Conservation (phyloP, 257 asterid genomes). For the Pogostemon cablin region DNA sequence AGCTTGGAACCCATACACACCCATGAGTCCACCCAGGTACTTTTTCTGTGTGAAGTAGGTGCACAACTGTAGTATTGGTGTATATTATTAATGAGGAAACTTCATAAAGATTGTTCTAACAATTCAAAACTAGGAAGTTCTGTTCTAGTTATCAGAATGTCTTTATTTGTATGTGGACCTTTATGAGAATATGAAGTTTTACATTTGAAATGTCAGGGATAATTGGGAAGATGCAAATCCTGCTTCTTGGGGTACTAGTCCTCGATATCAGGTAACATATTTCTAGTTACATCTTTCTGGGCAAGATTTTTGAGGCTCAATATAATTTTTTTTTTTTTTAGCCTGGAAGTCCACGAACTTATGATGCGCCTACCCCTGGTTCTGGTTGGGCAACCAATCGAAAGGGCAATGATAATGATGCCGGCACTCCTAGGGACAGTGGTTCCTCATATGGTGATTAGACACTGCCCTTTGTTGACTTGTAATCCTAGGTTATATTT, state of each 20-base stretch:
- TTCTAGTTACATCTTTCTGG: not conserved
- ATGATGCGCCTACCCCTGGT: constrained; percentile 99
- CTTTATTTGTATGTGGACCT: not conserved
- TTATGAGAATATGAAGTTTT: constrained; percentile 15
- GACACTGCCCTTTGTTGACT: constrained; percentile 1
- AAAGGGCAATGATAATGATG: constrained; percentile 62
- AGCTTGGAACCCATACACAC: constrained; percentile 95
- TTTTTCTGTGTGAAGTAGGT: constrained; percentile 21
- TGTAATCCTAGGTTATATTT: not conserved
- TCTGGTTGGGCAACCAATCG: constrained; percentile 77
- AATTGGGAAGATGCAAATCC: constrained; percentile 98
- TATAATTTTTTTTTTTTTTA: constrained; percentile 37
- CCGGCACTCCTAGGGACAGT: constrained; percentile 88
- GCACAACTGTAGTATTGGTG: not conserved
- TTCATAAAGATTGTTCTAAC: not conserved
- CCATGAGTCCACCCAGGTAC: constrained; percentile 97
- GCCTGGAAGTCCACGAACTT: constrained; percentile 91
- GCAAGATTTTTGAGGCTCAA: not conserved
- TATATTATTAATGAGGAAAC: constrained; percentile 1
- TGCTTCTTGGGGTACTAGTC: constrained; percentile 93
- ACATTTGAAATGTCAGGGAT: constrained; percentile 57
- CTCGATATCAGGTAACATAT: constrained; percentile 76
- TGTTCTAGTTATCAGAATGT: not conserved
- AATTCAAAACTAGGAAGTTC: not conserved
- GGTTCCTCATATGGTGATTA: constrained; percentile 73